A percentile compares a stretch with the other conserved stretches of the same genome.
These are phyloP conservation scores for Nemania sp. DNA, from an alignment of 2,329 filamentous ascomycete genomes.

Conservation along the genomic window DNA sequence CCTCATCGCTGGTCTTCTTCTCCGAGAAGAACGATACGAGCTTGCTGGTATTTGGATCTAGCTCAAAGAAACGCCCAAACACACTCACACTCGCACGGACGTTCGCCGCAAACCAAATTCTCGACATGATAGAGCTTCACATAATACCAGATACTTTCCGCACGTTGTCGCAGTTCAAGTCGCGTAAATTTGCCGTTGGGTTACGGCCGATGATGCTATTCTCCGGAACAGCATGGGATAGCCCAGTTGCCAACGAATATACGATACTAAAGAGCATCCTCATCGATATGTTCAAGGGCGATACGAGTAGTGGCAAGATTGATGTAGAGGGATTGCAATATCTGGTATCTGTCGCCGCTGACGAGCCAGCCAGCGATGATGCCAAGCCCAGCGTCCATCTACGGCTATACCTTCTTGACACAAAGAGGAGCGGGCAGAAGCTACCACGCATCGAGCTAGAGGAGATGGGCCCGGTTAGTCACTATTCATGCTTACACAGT, in stretches of 20 bases:
- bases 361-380: slow-evolving; percentile 66
- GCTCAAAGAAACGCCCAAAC: slow-evolving; percentile 95
- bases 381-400: slow-evolving; percentile 71
- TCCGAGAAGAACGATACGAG: slow-evolving; percentile 94
- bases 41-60: slow-evolving; percentile 84
- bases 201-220: slow-evolving; percentile 93
- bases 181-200: slow-evolving; percentile 79
- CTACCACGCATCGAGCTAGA: slow-evolving; percentile 92
- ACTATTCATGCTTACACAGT: neutral
- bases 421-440: slow-evolving; percentile 86
- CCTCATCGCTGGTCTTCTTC: slow-evolving; percentile 91
- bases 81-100: slow-evolving; percentile 84
- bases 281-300: slow-evolving; percentile 90
- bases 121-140: slow-evolving; percentile 95
- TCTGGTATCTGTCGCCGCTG: slow-evolving; percentile 83
- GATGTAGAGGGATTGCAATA: slow-evolving; percentile 97
- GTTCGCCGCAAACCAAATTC: slow-evolving; percentile 81
- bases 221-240: slow-evolving; percentile 87
- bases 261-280: slow-evolving; percentile 89
- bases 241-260: slow-evolving; percentile 81
- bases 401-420: slow-evolving; percentile 86
- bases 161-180: slow-evolving; percentile 80
- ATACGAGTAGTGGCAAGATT: slow-evolving; percentile 78
- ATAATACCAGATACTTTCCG: slow-evolving; percentile 81
- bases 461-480: slow-evolving; percentile 91